phyloP scores from a whole-genome alignment of 1,284 basidiomycete genomes.

The Inonotus obliquus region DNA sequence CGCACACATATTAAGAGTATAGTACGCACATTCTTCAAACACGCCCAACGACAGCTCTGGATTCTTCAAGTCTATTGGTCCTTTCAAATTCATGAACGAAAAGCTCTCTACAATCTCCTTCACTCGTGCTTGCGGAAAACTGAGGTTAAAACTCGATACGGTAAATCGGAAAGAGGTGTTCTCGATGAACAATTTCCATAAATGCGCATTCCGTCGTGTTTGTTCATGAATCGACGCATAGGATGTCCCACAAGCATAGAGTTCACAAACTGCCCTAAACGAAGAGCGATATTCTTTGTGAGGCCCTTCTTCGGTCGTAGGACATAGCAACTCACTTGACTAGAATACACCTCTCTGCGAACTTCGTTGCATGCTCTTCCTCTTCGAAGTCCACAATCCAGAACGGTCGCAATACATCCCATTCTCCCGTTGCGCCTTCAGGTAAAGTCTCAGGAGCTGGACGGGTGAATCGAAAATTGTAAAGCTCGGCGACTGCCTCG shows the following conservation, averaged over 20 bases:
- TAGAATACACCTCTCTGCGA: conserved; percentile 78
- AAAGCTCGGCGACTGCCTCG: conserved; percentile 61
- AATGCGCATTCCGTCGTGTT: conserved; percentile 42
- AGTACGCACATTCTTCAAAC: conserved; percentile 83
- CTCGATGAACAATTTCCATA: conserved; percentile 59
- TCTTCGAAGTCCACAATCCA: conserved; percentile 67
- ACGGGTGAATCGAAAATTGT: conserved; percentile 52
- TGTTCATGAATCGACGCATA: conserved; percentile 69
- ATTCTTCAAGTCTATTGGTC: conserved; percentile 79
- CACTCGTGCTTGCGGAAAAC: conserved; percentile 63
- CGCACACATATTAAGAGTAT: conserved; percentile 5
- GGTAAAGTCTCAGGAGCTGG: conserved; percentile 21
- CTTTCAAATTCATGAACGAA: conserved; percentile 79
- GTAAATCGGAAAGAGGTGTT: conserved; percentile 78
- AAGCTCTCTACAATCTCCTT: conserved; percentile 76
- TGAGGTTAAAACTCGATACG: conserved; percentile 76
- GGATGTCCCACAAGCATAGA: conserved; percentile 63
- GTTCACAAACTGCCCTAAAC: conserved; percentile 68
- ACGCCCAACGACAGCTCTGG: conserved; percentile 78
- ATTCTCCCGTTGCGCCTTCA: conserved; percentile 29
- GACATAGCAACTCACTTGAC: conserved; percentile 59
- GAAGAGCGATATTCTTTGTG: conserved; percentile 8
- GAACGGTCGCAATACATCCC: conserved; percentile 62
- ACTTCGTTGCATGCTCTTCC: conserved; percentile 69
- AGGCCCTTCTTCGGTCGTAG: not conserved